Evolutionary conservation across 83 land plant genomes (phyloP), one percentile per base, ranked within the genome.

Genomic region (Thuja plicata): DNA sequence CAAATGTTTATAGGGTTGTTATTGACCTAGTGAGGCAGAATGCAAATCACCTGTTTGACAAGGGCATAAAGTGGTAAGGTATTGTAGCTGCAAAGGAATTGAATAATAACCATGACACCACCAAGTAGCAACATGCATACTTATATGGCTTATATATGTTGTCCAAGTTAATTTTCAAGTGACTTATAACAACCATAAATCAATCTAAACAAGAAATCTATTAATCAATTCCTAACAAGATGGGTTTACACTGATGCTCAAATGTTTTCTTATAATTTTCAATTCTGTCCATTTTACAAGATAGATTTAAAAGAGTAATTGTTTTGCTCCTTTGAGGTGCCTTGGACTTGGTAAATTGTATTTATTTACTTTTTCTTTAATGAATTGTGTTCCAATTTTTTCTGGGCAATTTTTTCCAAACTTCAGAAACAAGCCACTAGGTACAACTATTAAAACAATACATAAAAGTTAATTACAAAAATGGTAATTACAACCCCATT

Each of bases 61-160:
- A 96, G 89, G 40, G 96, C 97, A 91, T 96, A 96, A 16, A 96
- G 95, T 5, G 97, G 97, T 21, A 96, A 88, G 21, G 97, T 96
- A 89, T 94, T 96, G 89, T 94, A 96, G 88, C 97, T 96, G 92
- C 96, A 96, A 30, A 96, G 93, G 17, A 93, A 71, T 87, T 94
- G 97, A 86, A 96, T 89, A n/a, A 94, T 52, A 15, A 94, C 93
- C 87, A 96, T 96, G 86, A 89, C 24, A 17, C 46, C n/a, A 88
- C 12, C 13, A 50, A 30, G 52, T 79, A 30, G 81, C 45, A 34
- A 85, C 43, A 15, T 13, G 32, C 7, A 86, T 0, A 40, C 32
- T 55, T 92, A 94, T 94, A 95, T 95, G 30, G 94, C 92, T 90
- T 95, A 94, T 60, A 95, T 90, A 87, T 93, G 89, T 74, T 91